Base-by-base conservation (phyloP, 345 rosid species). In the Lepidium aucheri region DNA sequence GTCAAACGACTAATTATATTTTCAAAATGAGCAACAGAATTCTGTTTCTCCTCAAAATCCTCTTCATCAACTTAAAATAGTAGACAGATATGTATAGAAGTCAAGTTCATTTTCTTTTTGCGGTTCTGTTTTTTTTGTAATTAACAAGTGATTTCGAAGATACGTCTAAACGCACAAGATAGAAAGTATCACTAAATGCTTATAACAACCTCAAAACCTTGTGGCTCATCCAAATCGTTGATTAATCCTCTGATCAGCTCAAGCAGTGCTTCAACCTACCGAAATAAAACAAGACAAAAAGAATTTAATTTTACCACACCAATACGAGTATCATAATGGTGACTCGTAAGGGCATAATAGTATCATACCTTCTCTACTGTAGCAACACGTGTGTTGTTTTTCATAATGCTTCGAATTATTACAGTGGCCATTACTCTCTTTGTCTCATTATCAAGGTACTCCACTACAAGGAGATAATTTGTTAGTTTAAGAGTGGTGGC, bases 21-120 rank as follows among this genome's bases (percentile, higher is more conserved):
- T n/a, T n/a, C n/a, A n/a, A n/a, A n/a, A n/a, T n/a, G n/a, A n/a
- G 96, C 91, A 67, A 94, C 97, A 64, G 99, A 87, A 81, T 85
- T 91, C 78, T 94, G 99, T 81, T 91, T 96, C 81, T 87, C 97
- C 78, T 83, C 87, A 69, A 90, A 94, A 78, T 94, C 97, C 65
- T 94, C 96, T 82, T 88, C 91, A 78, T 90, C 97, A 68, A 87
- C 75, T 97, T 94, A 72, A n/a, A 62, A 16, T 58, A 14, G 60
- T 20, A 59, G 69, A n/a, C n/a, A 49, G 14, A 57, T 35, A 34
- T 39, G 41, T 26, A 59, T 15, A 44, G 15, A 42, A 26, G 36
- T 45, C 30, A 53, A 56, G 30, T 14, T 67, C 9, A 60, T 63
- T 53, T 67, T 38, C n/a, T n/a, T 52, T 44, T 66, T 54, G 24